A percentile compares a stretch with the other conserved stretches of the same genome.
Conservation (phyloP, 2,329 filamentous ascomycete species). For the Alternaria conjuncta region DNA sequence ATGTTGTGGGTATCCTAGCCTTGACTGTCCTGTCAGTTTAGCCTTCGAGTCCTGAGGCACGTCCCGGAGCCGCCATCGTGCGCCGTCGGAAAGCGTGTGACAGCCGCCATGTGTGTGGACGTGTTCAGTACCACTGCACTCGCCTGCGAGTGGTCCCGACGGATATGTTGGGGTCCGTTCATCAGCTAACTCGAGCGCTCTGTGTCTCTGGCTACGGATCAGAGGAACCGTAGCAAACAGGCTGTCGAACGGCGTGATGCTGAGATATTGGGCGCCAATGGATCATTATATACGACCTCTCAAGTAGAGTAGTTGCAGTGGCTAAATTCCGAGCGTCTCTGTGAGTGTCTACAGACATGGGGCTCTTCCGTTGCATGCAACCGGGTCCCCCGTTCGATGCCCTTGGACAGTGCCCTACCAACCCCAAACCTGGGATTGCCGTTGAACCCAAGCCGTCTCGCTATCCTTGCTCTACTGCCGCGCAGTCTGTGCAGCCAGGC, state of each 20-base stretch:
- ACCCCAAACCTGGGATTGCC: constrained; percentile 42
- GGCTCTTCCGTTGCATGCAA: constrained; percentile 34
- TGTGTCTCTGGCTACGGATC: constrained; percentile 27
- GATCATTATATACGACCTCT: constrained; percentile 38
- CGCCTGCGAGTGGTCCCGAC: constrained; percentile 17
- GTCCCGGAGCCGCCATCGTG: constrained; percentile 19
- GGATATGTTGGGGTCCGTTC: constrained; percentile 9
- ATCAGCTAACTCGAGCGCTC: constrained; percentile 2
- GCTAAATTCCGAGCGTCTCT: constrained; percentile 40
- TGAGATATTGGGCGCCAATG: constrained; percentile 39
- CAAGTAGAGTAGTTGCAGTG: constrained; percentile 42
- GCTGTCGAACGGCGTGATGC: constrained; percentile 19
- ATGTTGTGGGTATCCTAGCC: constrained; percentile 29
- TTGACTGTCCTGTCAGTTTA: constrained; percentile 26
- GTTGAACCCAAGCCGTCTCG: constrained; percentile 33
- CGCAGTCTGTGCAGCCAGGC: constrained; percentile 35
- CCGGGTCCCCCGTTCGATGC: constrained; percentile 35
- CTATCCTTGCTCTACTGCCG: constrained; percentile 36
- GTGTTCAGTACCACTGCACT: constrained; percentile 33
- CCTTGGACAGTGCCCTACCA: constrained; percentile 33
- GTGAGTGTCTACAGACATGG: constrained; percentile 33
- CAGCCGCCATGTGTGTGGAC: constrained; percentile 43
- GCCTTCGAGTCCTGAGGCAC: constrained; percentile 29
- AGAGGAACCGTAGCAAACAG: constrained; percentile 33
- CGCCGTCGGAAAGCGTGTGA: constrained; percentile 20